Percentiles rank a stretch among this genome's conserved stretches.
Conservation (phyloP, 2,329 filamentous ascomycete species). For the Colletotrichum liriopes region DNA sequence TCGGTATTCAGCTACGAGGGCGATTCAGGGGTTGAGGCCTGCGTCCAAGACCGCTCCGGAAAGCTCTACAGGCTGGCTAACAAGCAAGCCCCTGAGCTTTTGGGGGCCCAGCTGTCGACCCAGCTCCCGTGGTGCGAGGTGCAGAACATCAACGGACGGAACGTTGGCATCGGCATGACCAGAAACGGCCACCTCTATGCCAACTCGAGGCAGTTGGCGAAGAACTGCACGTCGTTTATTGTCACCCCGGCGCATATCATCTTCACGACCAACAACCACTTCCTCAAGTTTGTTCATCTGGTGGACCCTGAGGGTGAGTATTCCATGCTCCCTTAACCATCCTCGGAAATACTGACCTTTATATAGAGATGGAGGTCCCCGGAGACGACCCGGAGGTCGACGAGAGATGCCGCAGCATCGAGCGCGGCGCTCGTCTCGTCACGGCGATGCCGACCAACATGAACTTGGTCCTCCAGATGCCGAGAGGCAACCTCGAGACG, state of each 20-base stretch:
- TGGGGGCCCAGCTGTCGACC: conserved; percentile 43
- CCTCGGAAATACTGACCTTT: conserved; percentile 44
- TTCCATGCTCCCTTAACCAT: too few species aligned
- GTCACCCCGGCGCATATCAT: conserved; percentile 87
- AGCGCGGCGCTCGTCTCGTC: conserved; percentile 88
- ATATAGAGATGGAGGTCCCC: conserved; percentile 83
- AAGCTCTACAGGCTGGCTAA: conserved; percentile 59
- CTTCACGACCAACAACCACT: conserved; percentile 92
- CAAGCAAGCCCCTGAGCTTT: conserved; percentile 12
- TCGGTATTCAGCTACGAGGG: conserved; percentile 54
- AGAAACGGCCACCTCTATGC: conserved; percentile 84
- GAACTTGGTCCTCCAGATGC: conserved; percentile 92
- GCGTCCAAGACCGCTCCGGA: conserved; percentile 64
- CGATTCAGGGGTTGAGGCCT: conserved; percentile 50
- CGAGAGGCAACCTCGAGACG: conserved; percentile 94
- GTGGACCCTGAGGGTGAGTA: conserved; percentile 73
- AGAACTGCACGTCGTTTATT: conserved; percentile 93
- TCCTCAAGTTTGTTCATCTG: conserved; percentile 95
- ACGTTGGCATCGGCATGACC: conserved; percentile 76
- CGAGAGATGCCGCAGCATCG: conserved; percentile 92
- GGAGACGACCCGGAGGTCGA: conserved; percentile 91
- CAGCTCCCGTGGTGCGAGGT: conserved; percentile 69
- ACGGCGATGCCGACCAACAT: conserved; percentile 92
- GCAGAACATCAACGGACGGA: conserved; percentile 23
- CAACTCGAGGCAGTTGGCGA: conserved; percentile 80